Evolutionary conservation across 2,329 filamentous ascomycete species (phyloP).

Genomic region (Xylaria sp.): DNA sequence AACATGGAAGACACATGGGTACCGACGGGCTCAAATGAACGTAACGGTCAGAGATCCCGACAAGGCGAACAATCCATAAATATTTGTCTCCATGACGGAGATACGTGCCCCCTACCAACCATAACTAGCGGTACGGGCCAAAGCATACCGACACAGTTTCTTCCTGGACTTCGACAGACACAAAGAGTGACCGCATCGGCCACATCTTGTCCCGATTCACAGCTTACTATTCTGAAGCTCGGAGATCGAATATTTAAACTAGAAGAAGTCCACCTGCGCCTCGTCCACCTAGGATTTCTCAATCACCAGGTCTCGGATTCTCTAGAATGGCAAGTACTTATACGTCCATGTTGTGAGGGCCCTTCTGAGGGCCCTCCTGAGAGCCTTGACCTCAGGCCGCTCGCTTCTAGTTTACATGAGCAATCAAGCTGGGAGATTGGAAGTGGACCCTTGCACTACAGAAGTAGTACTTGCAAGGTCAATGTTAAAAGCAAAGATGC

Average conservation of each 20-base stretch:
- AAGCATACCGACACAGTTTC: not conserved
- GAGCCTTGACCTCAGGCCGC: not conserved
- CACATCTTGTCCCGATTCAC: not conserved
- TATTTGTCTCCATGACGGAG: not conserved
- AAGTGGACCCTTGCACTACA: not conserved
- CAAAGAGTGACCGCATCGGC: not conserved
- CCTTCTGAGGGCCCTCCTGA: not conserved
- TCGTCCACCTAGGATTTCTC: not conserved
- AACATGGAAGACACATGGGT: not conserved
- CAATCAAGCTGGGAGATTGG: slow-evolving; percentile 2
- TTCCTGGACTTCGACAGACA: not conserved
- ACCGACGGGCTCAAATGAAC: not conserved
- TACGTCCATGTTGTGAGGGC: not conserved
- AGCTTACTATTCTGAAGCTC: not conserved
- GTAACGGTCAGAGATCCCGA: not conserved
- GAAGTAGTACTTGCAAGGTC: not conserved
- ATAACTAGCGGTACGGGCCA: not conserved
- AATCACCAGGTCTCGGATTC: too few species aligned
- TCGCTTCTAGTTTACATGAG: slow-evolving; percentile 15
- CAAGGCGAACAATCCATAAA: not conserved
- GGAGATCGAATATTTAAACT: slow-evolving; percentile 16
- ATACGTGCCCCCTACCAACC: not conserved
- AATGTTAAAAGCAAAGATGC: not conserved
- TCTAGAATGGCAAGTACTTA: not conserved
- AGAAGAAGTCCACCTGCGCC: not conserved